Base-by-base conservation (phyloP, 805 yeast species). In the Suhomyces sp. region DNA sequence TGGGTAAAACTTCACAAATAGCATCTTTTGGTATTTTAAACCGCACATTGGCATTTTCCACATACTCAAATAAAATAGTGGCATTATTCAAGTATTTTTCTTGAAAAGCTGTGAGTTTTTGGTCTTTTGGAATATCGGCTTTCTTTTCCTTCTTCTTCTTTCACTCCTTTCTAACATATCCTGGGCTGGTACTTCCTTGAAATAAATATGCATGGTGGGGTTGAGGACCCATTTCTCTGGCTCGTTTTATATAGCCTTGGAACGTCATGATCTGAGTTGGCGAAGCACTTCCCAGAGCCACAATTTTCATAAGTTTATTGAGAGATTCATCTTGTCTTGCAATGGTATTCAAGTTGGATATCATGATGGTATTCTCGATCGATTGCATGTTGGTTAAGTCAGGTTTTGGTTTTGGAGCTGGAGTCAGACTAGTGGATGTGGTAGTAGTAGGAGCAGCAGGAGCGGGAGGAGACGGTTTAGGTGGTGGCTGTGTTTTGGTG, bases 201-300 rank as follows among this genome's bases (percentile, higher is more conserved):
- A 65, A 69, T 22, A 69, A 54, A 31, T 69, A 64, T 6, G 74
- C 68, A 60, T 74, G 74, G 50, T 74, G 78, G 3, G 75, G 69
- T 57, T 60, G 84, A 54, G 68, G 84, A 56, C 91, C 90, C 91
- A 87, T 86, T 27, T 79, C 83, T 56, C 87, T 79, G 0, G 97
- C 97, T 51, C 84, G 76, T 54, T 83, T 85, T 52, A 93, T 90
- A 60, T 88, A 88, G 19, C 80, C 84, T 67, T 92, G 96, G 66
- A 93, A 93, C 46, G 82, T 84, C 23, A 81, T 73, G 15, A 93
- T 87, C 66, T 90, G 93, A 6, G 79, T 84, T 5, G 82, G 80
- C 0, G 84, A 67, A 0, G 97, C 97, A 23, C 76, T 78, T 4
- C 96, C 96, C 52, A 86, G 80, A 0, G 98, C 97, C 2, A 93